Conservation (phyloP, 1,139 yeast genomes). For the Candida freyschussii region DNA sequence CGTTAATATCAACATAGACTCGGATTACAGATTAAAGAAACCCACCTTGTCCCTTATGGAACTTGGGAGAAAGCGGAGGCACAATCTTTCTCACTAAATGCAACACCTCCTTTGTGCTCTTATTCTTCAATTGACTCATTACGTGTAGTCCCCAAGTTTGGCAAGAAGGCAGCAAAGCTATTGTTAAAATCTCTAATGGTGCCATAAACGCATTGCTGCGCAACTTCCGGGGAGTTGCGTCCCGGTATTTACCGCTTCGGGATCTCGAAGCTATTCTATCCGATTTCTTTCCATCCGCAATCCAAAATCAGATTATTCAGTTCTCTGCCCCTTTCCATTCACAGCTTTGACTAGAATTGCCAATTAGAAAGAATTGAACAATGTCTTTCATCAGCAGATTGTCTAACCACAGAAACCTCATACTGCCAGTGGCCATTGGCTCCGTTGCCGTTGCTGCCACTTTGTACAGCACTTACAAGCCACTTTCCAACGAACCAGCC, state of each 20-base stretch:
- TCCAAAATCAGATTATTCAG: too few relatives aligned
- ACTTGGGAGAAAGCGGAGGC: slow-evolving; percentile 69
- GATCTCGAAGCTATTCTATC: too few relatives aligned
- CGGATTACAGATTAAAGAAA: slow-evolving; percentile 1
- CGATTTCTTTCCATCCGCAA: too few relatives aligned
- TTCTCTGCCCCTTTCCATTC: too few relatives aligned
- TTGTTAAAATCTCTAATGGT: too few relatives aligned
- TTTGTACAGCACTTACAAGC: slow-evolving; percentile 29
- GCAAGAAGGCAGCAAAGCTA: too few relatives aligned
- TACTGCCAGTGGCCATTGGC: slow-evolving; percentile 38
- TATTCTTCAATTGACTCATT: slow-evolving; percentile 11
- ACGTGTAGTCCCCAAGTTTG: too few relatives aligned
- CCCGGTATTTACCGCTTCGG: too few relatives aligned
- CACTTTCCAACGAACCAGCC: slow-evolving; percentile 43
- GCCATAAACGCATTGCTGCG: too few relatives aligned
- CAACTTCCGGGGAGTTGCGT: too few relatives aligned
- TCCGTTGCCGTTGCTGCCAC: slow-evolving; percentile 51
- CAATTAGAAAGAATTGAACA: too few relatives aligned
- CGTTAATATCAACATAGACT: background rate
- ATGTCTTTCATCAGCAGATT: slow-evolving; percentile 27
- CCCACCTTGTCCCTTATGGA: slow-evolving; percentile 80
- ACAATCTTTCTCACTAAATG: slow-evolving; percentile 48
- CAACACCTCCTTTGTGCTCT: slow-evolving; percentile 39
- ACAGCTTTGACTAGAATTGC: too few relatives aligned
- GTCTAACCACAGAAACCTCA: slow-evolving; percentile 22